A percentile compares a stretch with the other conserved stretches of the same genome.
Evolutionary conservation across 1,284 basidiomycete genomes (phyloP).

Genomic region (Xerocomus amazonicus): DNA sequence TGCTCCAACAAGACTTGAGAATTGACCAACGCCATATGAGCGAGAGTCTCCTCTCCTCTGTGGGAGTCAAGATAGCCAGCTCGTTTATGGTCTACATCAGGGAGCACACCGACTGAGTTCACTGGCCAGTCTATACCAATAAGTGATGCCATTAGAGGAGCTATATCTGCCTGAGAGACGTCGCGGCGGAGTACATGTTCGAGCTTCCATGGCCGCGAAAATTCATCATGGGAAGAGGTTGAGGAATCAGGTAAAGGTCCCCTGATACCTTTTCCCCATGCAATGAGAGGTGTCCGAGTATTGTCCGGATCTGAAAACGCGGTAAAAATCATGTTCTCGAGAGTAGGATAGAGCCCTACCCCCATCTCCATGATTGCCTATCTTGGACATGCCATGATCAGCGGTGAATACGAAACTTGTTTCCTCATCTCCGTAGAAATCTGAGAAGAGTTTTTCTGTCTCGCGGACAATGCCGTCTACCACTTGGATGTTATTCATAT

Average conservation of each 20-base stretch:
- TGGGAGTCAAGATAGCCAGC: slow-evolving; percentile 51
- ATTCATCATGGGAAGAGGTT: slow-evolving; percentile 64
- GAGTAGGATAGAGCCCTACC: slow-evolving; percentile 41
- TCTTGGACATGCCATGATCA: slow-evolving; percentile 88
- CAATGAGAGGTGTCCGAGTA: slow-evolving; percentile 82
- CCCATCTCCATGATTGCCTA: slow-evolving; percentile 90
- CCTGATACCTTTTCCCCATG: slow-evolving; percentile 79
- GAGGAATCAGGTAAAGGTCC: slow-evolving; percentile 54
- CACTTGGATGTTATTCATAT: slow-evolving; percentile 80
- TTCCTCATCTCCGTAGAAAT: slow-evolving; percentile 66
- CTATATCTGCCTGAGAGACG: slow-evolving; percentile 82
- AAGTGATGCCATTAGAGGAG: slow-evolving; percentile 76
- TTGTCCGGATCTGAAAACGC: slow-evolving; percentile 71
- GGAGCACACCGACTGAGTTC: slow-evolving; percentile 73
- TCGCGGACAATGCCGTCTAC: slow-evolving; percentile 77
- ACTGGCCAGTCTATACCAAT: slow-evolving; percentile 70
- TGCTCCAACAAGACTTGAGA: slow-evolving; percentile 77
- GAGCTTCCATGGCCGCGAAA: slow-evolving; percentile 63
- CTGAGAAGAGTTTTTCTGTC: slow-evolving; percentile 59
- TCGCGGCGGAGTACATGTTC: slow-evolving; percentile 60
- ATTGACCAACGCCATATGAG: slow-evolving; percentile 66
- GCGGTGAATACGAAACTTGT: slow-evolving; percentile 86
- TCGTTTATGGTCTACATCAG: slow-evolving; percentile 56
- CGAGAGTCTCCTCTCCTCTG: slow-evolving; percentile 42
- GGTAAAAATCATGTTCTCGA: slow-evolving; percentile 5